Percentiles rank a stretch among this genome's conserved stretches.
Evolutionary conservation across 2,329 filamentous ascomycete genomes (phyloP).

Genomic region (Aphanoascus verrucosus): DNA sequence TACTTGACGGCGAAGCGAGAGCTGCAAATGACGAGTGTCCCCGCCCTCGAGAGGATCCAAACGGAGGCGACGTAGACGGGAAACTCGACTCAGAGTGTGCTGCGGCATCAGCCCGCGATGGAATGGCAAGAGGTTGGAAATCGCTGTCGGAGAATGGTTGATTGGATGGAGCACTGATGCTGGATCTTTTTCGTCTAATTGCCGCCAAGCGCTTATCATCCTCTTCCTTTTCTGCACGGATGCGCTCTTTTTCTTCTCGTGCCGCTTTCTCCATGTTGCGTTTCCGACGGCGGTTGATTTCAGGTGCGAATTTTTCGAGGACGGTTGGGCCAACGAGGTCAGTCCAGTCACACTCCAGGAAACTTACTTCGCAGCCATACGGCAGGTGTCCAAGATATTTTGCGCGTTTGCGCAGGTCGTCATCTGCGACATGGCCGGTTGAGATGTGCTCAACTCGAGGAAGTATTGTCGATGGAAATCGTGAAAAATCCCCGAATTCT

Average conservation of each 20-base stretch:
- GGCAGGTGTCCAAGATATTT: conserved; percentile 84
- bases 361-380: conserved; percentile 80
- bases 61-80: conserved; percentile 35
- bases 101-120: conserved; percentile 20
- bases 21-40: conserved; percentile 32
- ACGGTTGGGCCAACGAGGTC: conserved; percentile 69
- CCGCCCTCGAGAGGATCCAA: conserved; percentile 26
- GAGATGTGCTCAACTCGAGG: conserved; percentile 83
- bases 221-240: conserved; percentile 71
- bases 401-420: conserved; percentile 67
- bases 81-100: conserved; percentile 22
- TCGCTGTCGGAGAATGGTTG: conserved; percentile 49
- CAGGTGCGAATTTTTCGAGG: conserved; percentile 62
- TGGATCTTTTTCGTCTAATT: conserved; percentile 51
- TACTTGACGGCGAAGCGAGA: conserved; percentile 69
- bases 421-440: conserved; percentile 76
- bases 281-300: conserved; percentile 66
- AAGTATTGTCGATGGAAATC: conserved; percentile 74
- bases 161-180: conserved; percentile 32
- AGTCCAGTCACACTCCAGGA: conserved; percentile 90
- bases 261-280: conserved; percentile 71
- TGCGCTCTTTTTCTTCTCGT: conserved; percentile 73
- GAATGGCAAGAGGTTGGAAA: conserved; percentile 50
- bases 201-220: conserved; percentile 58
- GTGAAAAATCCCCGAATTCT: conserved; percentile 70